Evolutionary conservation across 345 rosid genomes (phyloP), one percentile per base, ranked within the genome.

Genomic region (Corchorus olitorius): DNA sequence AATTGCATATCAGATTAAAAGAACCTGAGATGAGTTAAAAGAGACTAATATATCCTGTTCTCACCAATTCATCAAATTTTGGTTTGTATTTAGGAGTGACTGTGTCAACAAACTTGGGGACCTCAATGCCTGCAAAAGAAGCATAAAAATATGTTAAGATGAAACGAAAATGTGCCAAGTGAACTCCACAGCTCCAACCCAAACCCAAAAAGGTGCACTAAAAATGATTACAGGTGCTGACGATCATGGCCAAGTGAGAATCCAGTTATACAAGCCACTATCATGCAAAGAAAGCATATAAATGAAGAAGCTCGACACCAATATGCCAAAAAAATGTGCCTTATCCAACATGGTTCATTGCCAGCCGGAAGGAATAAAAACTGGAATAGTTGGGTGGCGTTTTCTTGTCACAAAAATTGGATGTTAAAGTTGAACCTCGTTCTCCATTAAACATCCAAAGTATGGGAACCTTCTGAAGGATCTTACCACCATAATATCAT

Each of bases 21-120:
- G 4, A 60, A 20, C 45, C 65, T 48, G 33, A 56, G 63, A 48
- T 22, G 50, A 45, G 10, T 17, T 14, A 74, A 70, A 46, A 41
- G 63, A 69, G 75, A 62, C 19, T 63, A 20, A 39, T 77, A 46
- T 8, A 78, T 45, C 65, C 20, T 20, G 33, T 50, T 39, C 97
- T 86, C 82, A 97, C 99, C 94, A 97, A 75, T 46, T 91, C 79
- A 66, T 94, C 98, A 82, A 97, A 94, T 78, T 92, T 97, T 5
- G 99, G 95, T 79, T 92, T 92, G 91, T 91, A 97, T 58, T 97
- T 81, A 77, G 98, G 98, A 49, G 98, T 94, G 73, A 91, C 96
- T 0, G 80, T 92, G 83, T 97, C 99, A 39, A 86, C 96, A 67
- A 19, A 94, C 89, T 92, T 97, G 45, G 99, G 98, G 65, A 97